phyloP scores from a whole-genome alignment of 176 grass and related monocot species.

The Olyra latifolia region DNA sequence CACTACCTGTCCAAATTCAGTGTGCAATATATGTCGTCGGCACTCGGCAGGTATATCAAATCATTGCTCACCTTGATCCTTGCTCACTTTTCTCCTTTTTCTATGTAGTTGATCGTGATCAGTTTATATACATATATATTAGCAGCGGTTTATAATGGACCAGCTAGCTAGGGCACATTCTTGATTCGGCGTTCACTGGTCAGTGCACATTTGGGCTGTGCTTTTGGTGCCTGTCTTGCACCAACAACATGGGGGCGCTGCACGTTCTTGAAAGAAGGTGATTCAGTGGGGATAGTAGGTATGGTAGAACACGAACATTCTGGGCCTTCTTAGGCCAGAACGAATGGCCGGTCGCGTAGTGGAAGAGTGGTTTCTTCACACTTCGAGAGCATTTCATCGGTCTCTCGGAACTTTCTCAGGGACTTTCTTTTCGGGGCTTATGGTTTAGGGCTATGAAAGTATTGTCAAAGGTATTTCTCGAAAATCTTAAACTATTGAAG shows the following conservation, averaged over 20 bases:
- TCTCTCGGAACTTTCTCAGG: background rate
- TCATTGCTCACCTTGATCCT: background rate
- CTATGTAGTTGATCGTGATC: no score
- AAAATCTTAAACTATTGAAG: no score
- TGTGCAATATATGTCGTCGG: background rate
- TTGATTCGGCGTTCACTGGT: background rate
- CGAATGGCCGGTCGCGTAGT: background rate
- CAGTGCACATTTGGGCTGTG: background rate
- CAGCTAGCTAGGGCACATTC: background rate
- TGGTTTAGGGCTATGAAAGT: no score
- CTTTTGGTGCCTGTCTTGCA: background rate
- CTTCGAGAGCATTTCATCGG: background rate
- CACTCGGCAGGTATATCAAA: no score
- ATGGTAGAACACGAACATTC: constrained; percentile 30
- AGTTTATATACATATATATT: background rate
- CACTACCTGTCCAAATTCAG: background rate
- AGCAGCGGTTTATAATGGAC: no score
- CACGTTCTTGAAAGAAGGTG: background rate
- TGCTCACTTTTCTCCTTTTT: no score
- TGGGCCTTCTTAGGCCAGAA: background rate
- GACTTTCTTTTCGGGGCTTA: no score
- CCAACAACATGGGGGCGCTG: background rate
- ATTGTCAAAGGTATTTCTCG: no score
- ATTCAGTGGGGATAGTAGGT: background rate
- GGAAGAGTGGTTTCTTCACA: background rate